phyloP scores from a whole-genome alignment of 2,329 filamentous ascomycete genomes.

The Coniella vitis region DNA sequence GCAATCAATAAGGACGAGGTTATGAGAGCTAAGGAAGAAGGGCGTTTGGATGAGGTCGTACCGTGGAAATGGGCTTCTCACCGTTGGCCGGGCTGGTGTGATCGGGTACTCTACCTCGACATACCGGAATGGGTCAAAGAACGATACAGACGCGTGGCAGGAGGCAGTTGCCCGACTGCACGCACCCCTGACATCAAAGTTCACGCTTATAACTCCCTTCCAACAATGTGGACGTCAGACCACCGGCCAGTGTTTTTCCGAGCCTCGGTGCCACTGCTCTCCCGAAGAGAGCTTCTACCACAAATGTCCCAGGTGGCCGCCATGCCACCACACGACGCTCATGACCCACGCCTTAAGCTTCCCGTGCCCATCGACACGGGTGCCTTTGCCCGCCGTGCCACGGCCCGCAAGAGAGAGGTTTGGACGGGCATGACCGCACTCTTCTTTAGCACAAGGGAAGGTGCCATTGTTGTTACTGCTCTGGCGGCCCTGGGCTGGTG shows the following conservation, averaged over 20 bases:
- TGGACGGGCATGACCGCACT: slow-evolving; percentile 49
- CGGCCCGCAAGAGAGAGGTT: slow-evolving; percentile 39
- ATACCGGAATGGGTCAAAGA: slow-evolving; percentile 44
- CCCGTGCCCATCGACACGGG: slow-evolving; percentile 48
- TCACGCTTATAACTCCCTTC: slow-evolving; percentile 67
- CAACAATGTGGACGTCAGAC: slow-evolving; percentile 76
- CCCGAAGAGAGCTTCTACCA: slow-evolving; percentile 31
- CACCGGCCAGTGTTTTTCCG: slow-evolving; percentile 78
- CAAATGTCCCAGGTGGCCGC: slow-evolving; percentile 13
- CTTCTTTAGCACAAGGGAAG: slow-evolving; percentile 47
- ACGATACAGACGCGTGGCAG: slow-evolving; percentile 12
- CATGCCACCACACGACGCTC: slow-evolving; percentile 3
- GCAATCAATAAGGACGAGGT: slow-evolving; percentile 21
- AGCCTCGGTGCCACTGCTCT: slow-evolving; percentile 55
- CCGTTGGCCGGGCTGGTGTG: slow-evolving; percentile 89
- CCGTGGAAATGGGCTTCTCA: slow-evolving; percentile 71
- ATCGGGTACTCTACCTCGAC: slow-evolving; percentile 75
- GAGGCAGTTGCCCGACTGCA: slow-evolving; percentile 13
- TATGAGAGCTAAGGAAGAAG: slow-evolving; percentile 19
- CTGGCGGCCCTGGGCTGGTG: slow-evolving; percentile 35
- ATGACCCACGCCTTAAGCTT: slow-evolving; percentile 38
- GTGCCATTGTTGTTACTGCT: slow-evolving; percentile 38
- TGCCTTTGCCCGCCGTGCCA: slow-evolving; percentile 44
- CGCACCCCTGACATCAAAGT: slow-evolving; percentile 36
- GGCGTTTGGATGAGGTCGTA: slow-evolving; percentile 26